Base-by-base conservation (phyloP, 257 asterid genomes). In the Lithospermum erythrorhizon region DNA sequence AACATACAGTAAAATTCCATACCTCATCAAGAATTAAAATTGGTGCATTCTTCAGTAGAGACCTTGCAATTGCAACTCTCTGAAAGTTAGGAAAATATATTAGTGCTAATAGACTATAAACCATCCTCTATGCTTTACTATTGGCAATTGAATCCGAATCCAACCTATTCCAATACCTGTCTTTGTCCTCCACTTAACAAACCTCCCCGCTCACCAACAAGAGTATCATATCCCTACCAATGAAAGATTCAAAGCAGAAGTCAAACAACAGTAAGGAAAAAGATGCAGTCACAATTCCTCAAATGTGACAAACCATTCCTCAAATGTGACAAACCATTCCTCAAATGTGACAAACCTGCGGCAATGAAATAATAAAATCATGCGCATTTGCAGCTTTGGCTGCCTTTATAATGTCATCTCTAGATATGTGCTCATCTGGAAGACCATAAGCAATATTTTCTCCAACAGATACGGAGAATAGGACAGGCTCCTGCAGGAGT, bases 321-420 rank as follows among this genome's bases (percentile, higher is more conserved):
- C 23, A 69, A 60, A 61, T 61, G 27, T 27, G 32, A n/a, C n/a
- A n/a, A 55, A 27, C 67, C 35, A 63, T 48, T 66, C 57, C 58
- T 20, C 23, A 69, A 60, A 61, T 61, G 27, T 27, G 66, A 63
- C 73, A 71, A 64, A 85, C 98, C 95, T 87, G 95, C 19, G 98
- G 98, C 81, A 91, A 63, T 4, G 98, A 72, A 70, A 86, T 83
- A 67, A 91, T 88, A 67, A 91, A 91, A 57, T 91, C 97, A 60
- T 91, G 98, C 62, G 98, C 96, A 78, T 91, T 88, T 61, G 98
- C 98, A 62, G 96, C 98, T 83, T 82, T 91, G 66, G 98, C 98
- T 61, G 98, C 98, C 76, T 88, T 75, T 72, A 88, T 82, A 63
- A 91, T 82, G 17, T 91, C 98, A 53, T 88, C 91, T 78, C 66